Conservation (phyloP, 1,284 basidiomycete species). For the Pyrrhoderma noxium region DNA sequence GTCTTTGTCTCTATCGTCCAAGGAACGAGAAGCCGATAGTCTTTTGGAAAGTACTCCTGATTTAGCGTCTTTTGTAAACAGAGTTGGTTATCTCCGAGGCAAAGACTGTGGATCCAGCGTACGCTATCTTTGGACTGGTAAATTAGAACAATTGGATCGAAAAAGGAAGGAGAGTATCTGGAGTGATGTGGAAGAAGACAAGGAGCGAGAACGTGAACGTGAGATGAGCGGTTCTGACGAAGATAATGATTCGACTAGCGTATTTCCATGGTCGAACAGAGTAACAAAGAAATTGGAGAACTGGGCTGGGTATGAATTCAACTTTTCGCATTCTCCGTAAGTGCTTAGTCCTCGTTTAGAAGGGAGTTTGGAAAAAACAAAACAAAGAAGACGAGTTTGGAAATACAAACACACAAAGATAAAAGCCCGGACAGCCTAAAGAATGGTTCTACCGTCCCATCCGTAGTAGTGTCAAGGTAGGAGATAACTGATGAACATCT, state of each 20-base stretch:
- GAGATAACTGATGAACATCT: slow-evolving; percentile 5
- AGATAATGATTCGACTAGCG: slow-evolving; percentile 21
- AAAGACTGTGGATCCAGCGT: slow-evolving; percentile 33
- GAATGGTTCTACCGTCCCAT: slow-evolving; percentile 24
- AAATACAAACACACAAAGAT: slow-evolving; percentile 24
- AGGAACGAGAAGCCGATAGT: slow-evolving; percentile 13
- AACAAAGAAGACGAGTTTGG: slow-evolving; percentile 33
- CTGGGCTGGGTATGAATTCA: slow-evolving; percentile 54
- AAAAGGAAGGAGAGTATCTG: slow-evolving; percentile 29
- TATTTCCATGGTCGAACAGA: slow-evolving; percentile 45
- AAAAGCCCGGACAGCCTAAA: slow-evolving; percentile 23
- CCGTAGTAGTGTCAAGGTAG: slow-evolving; percentile 32
- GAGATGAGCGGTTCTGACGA: slow-evolving; percentile 33
- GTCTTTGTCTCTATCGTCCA: slow-evolving; percentile 10
- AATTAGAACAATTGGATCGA: slow-evolving; percentile 27
- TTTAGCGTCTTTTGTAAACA: slow-evolving; percentile 27
- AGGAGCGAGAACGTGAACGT: slow-evolving; percentile 31
- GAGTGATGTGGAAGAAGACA: slow-evolving; percentile 31
- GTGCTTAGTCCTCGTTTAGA: slow-evolving; percentile 19
- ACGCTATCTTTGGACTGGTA: slow-evolving; percentile 35
- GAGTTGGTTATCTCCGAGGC: slow-evolving; percentile 15
- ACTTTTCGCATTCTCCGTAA: neutral
- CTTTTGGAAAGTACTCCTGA: slow-evolving; percentile 39
- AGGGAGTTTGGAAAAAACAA: slow-evolving; percentile 20
- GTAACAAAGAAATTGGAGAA: slow-evolving; percentile 63